Evolutionary conservation across 2,329 filamentous ascomycete genomes (phyloP).

Genomic region (Microsporum audouinii): DNA sequence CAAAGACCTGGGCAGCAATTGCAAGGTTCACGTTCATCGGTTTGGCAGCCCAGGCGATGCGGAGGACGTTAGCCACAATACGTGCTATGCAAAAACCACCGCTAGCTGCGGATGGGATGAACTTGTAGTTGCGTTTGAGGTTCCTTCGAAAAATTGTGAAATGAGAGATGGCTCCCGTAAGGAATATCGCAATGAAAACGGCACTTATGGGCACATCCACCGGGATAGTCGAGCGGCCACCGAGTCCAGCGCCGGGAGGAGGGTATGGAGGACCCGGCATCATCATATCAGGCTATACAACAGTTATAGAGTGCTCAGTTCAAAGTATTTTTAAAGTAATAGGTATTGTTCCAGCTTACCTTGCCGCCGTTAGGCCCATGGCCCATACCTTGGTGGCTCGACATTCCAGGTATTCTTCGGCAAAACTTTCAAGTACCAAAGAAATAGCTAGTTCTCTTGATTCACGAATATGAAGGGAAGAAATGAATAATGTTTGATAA

Average conservation of each 20-base stretch:
- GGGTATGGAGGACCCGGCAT: slow-evolving; percentile 22
- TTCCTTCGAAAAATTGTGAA: slow-evolving; percentile 39
- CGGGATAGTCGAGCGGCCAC: slow-evolving; percentile 41
- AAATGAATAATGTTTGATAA: neutral
- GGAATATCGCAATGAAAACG: slow-evolving; percentile 47
- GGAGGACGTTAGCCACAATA: slow-evolving; percentile 37
- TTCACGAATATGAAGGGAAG: neutral
- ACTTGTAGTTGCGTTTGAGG: slow-evolving; percentile 35
- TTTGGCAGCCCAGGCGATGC: slow-evolving; percentile 45
- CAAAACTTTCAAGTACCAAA: neutral
- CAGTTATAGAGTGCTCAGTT: neutral
- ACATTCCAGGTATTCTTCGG: neutral
- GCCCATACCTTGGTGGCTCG: neutral
- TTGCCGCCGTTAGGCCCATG: neutral
- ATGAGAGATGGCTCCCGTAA: slow-evolving; percentile 32
- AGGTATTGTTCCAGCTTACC: neutral
- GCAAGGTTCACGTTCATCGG: slow-evolving; percentile 37
- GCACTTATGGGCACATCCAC: slow-evolving; percentile 55
- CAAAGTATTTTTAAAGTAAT: neutral
- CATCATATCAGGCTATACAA: neutral
- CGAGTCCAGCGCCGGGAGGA: slow-evolving; percentile 22
- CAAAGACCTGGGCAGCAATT: slow-evolving; percentile 55
- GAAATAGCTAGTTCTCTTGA: neutral
- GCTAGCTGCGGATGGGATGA: slow-evolving; percentile 35
- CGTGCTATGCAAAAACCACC: slow-evolving; percentile 44